Conservation (phyloP, 179 eudicot species). For the Amaranthus tricolor region DNA sequence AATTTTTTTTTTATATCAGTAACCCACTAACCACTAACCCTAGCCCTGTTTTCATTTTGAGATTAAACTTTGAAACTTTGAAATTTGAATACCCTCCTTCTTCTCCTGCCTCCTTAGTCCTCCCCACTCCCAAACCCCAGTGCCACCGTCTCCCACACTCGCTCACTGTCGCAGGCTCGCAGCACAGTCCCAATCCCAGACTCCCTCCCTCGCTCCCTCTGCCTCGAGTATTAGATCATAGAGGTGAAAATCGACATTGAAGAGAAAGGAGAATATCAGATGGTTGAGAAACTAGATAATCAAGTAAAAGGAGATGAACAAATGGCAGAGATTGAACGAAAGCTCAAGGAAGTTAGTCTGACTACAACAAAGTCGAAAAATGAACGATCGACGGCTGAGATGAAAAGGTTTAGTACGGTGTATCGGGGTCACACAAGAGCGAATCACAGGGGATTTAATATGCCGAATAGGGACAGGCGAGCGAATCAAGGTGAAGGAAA, state of each 20-base stretch:
- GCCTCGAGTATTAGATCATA: too few relatives aligned
- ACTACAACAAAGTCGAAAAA: neutral
- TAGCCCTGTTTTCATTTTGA: too few relatives aligned
- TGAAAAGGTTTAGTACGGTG: neutral
- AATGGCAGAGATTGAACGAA: neutral
- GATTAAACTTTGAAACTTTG: too few relatives aligned
- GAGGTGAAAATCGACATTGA: neutral
- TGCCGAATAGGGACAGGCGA: neutral
- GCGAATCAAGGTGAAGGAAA: neutral
- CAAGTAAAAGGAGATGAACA: neutral
- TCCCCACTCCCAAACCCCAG: too few relatives aligned
- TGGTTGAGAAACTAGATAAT: neutral
- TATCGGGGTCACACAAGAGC: neutral
- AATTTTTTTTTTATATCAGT: too few relatives aligned
- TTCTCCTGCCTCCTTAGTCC: too few relatives aligned
- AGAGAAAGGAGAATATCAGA: neutral
- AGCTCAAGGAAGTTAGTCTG: neutral
- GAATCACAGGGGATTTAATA: neutral
- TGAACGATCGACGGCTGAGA: neutral
- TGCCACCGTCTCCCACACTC: too few relatives aligned
- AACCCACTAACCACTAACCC: too few relatives aligned
- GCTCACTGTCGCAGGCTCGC: too few relatives aligned
- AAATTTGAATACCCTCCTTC: too few relatives aligned
- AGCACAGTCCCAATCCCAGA: too few relatives aligned
- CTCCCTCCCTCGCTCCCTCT: too few relatives aligned